These are phyloP conservation scores for Botrytis medusae DNA, from an alignment of 2,329 filamentous ascomycete species.

Conservation along the genomic window DNA sequence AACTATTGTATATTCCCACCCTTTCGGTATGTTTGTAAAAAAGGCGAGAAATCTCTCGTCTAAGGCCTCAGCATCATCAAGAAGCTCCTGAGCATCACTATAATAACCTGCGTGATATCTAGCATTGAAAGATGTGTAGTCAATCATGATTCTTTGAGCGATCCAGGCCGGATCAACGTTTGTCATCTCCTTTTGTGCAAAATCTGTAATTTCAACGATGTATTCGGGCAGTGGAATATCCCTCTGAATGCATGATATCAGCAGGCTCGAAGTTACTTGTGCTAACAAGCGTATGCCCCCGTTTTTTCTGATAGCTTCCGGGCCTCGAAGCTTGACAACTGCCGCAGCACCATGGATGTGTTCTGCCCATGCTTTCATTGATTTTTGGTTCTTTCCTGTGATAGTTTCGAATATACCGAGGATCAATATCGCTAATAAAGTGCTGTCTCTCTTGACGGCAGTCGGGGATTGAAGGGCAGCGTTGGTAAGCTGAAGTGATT, in stretches of 20 bases:
- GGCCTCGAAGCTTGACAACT: slow-evolving; percentile 51
- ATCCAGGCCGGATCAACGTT: slow-evolving; percentile 45
- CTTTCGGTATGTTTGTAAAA: slow-evolving; percentile 23
- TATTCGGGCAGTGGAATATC: slow-evolving; percentile 50
- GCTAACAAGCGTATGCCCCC: slow-evolving; percentile 54
- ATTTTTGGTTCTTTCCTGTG: slow-evolving; percentile 48
- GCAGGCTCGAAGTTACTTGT: slow-evolving; percentile 52
- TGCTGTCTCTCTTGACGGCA: slow-evolving; percentile 52
- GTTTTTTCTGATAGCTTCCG: slow-evolving; percentile 47
- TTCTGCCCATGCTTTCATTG: slow-evolving; percentile 52
- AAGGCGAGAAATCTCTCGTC: slow-evolving; percentile 30
- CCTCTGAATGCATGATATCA: slow-evolving; percentile 54
- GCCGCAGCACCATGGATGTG: slow-evolving; percentile 55
- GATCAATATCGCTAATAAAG: slow-evolving; percentile 55
- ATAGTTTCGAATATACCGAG: slow-evolving; percentile 56
- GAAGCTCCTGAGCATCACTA: slow-evolving; percentile 21
- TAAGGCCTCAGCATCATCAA: slow-evolving; percentile 30
- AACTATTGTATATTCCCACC: slow-evolving; percentile 32
- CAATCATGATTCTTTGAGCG: slow-evolving; percentile 46
- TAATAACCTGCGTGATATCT: neutral
- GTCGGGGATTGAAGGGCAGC: slow-evolving; percentile 48
- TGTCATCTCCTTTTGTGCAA: slow-evolving; percentile 43
- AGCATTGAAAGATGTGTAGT: slow-evolving; percentile 31
- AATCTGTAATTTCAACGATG: slow-evolving; percentile 48
- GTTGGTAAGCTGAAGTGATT: slow-evolving; percentile 53